Conservation (phyloP, 257 asterid species). For the Primulina huaijiensis region DNA sequence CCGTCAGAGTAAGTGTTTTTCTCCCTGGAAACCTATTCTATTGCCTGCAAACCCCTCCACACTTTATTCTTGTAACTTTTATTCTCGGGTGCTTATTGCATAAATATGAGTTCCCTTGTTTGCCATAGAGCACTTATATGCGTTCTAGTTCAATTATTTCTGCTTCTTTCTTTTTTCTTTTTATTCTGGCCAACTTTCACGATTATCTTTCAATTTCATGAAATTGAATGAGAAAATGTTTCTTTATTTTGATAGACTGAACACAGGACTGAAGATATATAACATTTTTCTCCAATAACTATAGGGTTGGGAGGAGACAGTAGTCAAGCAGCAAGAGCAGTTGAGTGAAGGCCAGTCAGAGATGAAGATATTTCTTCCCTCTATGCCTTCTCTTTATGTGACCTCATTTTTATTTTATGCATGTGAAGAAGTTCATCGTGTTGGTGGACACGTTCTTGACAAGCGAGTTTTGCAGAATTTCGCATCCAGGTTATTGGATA, state of each 20-base stretch:
- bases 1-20: constrained; percentile 64
- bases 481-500: constrained; percentile 64
- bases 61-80: constrained; percentile 6
- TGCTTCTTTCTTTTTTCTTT: constrained; percentile 1
- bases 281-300: constrained; percentile 22
- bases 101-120: constrained; percentile 12
- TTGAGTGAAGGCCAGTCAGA: constrained; percentile 65
- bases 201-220: not conserved
- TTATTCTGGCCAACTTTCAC: constrained; percentile 17
- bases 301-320: constrained; percentile 99
- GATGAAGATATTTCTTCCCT: constrained; percentile 87
- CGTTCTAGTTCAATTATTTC: constrained; percentile 13
- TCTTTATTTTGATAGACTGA: constrained; percentile 15
- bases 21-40: constrained; percentile 17
- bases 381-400: constrained; percentile 87
- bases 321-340: constrained; percentile 83
- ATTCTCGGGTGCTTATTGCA: constrained; percentile 6
- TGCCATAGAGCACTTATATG: constrained; percentile 16
- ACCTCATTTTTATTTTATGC: constrained; percentile 75
- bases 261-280: not conserved
- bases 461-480: constrained; percentile 76
- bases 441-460: constrained; percentile 95
- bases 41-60: constrained; percentile 17
- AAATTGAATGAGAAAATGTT: not conserved
- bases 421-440: constrained; percentile 92